Conservation (phyloP, 1,139 yeast species). For the Magnusiomyces paraingens region DNA sequence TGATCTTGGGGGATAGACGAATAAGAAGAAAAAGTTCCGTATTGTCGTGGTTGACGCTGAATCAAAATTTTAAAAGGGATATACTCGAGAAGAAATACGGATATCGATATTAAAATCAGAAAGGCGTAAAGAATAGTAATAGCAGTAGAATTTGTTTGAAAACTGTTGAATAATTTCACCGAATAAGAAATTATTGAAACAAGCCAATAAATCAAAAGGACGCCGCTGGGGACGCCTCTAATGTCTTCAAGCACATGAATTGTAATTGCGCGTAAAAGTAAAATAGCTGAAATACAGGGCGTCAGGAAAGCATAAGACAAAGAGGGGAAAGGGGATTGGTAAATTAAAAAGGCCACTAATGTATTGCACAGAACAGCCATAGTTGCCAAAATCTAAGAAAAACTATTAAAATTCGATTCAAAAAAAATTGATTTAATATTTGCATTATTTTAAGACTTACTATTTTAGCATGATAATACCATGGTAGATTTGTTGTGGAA, state of each 20-base stretch:
- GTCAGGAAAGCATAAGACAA: constrained; percentile 27
- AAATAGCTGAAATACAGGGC: too few relatives aligned
- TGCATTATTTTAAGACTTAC: constrained; percentile 31
- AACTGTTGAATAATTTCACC: constrained; percentile 39
- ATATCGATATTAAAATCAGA: constrained; percentile 5
- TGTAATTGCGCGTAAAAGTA: constrained; percentile 44
- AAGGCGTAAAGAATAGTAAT: constrained; percentile 13
- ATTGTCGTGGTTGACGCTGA: too few relatives aligned
- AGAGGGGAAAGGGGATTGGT: constrained; percentile 35
- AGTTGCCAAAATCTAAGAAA: constrained; percentile 24
- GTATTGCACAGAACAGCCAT: constrained; percentile 15
- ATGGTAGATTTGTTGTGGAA: constrained; percentile 29
- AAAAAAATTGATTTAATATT: constrained; percentile 27
- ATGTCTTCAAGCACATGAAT: constrained; percentile 67
- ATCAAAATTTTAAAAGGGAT: constrained; percentile 10
- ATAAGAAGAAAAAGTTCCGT: too few relatives aligned
- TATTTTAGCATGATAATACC: constrained; percentile 20
- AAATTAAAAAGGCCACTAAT: constrained; percentile 15
- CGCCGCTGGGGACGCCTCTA: constrained; percentile 57
- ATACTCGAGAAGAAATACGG: constrained; percentile 13
- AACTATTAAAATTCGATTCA: constrained; percentile 31
- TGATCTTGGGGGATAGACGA: too few relatives aligned
- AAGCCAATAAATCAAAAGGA: constrained; percentile 68
- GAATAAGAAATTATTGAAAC: constrained; percentile 41
- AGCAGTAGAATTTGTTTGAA: neutral